A percentile compares a stretch with the other conserved stretches of the same genome.
Conservation (phyloP, 768 basidiomycete genomes). For the Clitopilus hobsonii region DNA sequence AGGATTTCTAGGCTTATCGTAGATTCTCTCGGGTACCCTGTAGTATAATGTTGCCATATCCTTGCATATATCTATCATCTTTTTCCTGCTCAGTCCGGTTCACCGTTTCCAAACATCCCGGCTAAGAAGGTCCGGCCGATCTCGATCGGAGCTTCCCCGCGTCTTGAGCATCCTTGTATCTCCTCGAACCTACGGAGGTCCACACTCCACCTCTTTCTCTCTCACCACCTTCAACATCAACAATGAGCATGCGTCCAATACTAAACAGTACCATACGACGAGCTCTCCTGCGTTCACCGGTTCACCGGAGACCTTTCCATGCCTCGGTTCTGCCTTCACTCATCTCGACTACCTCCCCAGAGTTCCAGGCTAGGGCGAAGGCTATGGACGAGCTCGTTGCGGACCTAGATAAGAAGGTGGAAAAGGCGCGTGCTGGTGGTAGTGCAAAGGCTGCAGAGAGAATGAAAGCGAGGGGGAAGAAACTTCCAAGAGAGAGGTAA, state of each 20-base stretch:
- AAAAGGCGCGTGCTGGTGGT: conserved; percentile 63
- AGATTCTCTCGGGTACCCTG: neutral
- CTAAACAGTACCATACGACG: conserved; percentile 12
- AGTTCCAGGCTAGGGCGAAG: conserved; percentile 62
- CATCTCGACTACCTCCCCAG: conserved; percentile 63
- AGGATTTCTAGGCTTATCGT: conserved; percentile 56
- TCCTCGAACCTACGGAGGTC: conserved; percentile 5
- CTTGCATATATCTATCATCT: neutral
- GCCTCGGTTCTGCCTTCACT: conserved; percentile 69
- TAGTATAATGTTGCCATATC: neutral
- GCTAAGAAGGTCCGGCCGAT: conserved; percentile 29
- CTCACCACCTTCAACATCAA: neutral
- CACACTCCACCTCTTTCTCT: neutral
- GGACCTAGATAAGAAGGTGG: conserved; percentile 57
- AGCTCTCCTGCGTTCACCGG: conserved; percentile 2
- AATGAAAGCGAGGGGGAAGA: conserved; percentile 77
- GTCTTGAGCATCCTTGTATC: conserved; percentile 2
- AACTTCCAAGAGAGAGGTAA: conserved; percentile 79
- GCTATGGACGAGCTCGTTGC: conserved; percentile 69
- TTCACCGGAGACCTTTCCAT: conserved; percentile 48
- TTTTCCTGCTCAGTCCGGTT: neutral
- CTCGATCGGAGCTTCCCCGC: conserved; percentile 21
- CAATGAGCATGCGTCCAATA: conserved; percentile 14
- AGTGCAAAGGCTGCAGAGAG: conserved; percentile 69
- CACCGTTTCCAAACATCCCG: neutral